phyloP scores from a whole-genome alignment of 1,139 yeast genomes.

The Diutina rugosa region DNA sequence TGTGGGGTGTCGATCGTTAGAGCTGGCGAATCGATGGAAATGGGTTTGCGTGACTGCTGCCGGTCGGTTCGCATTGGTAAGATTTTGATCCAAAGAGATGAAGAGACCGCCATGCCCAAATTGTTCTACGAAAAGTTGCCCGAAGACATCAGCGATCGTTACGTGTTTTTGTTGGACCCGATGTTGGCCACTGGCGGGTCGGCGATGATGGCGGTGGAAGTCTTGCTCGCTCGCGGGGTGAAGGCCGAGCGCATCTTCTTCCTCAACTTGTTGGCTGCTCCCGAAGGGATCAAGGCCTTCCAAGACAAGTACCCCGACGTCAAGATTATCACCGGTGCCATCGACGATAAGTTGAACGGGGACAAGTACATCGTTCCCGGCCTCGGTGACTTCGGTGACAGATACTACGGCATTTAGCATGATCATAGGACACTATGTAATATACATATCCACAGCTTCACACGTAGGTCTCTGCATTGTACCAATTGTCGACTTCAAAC shows the following conservation, averaged over 20 bases:
- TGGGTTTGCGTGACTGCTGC: slow-evolving; percentile 83
- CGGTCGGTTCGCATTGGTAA: slow-evolving; percentile 93
- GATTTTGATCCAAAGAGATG: slow-evolving; percentile 92
- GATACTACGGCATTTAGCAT: slow-evolving; percentile 75
- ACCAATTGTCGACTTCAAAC: background rate
- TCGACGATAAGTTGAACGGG: slow-evolving; percentile 78
- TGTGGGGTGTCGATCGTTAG: slow-evolving; percentile 96
- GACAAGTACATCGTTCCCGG: slow-evolving; percentile 86
- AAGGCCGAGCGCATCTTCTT: slow-evolving; percentile 77
- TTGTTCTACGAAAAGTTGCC: slow-evolving; percentile 88
- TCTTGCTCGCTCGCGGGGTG: slow-evolving; percentile 75
- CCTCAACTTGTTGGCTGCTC: slow-evolving; percentile 82
- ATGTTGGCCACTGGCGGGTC: slow-evolving; percentile 98
- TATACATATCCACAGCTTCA: too few relatives aligned
- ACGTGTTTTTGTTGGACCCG: slow-evolving; percentile 85
- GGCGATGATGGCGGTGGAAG: slow-evolving; percentile 95
- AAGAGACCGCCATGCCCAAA: slow-evolving; percentile 72
- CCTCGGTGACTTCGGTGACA: slow-evolving; percentile 94
- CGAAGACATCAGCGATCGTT: slow-evolving; percentile 76
- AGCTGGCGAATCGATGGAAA: slow-evolving; percentile 98
- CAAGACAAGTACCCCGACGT: slow-evolving; percentile 69
- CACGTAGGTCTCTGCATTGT: too few relatives aligned
- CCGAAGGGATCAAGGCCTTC: slow-evolving; percentile 81
- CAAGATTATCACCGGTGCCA: slow-evolving; percentile 84
- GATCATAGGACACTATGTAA: background rate